Base-by-base conservation (phyloP, 1,284 basidiomycete species). In the Ceratobasidium sp. region DNA sequence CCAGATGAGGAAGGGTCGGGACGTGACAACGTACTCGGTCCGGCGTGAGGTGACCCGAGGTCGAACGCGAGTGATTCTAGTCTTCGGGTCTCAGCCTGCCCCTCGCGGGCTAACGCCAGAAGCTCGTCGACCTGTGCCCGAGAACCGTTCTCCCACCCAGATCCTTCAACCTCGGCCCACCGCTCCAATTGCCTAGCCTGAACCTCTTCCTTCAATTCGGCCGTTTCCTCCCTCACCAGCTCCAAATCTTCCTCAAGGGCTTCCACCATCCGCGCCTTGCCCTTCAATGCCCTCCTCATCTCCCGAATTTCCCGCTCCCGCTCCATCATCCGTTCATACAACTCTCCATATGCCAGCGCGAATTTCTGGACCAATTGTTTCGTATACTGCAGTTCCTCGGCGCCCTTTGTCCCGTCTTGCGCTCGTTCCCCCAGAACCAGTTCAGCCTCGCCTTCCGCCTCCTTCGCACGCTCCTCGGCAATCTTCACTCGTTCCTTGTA, bases 381-480 rank as follows among this genome's bases (percentile, higher is more conserved):
- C 0, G 84, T 83, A 77, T 86, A 88, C 79, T 85, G 89, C n/a
- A 85, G 76, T 7, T 91, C 88, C 0, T 79, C 81, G 0, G 83
- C 80, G 58, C 89, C 89, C 6, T 82, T 83, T 61, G 88, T 87
- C 76, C 88, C 89, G 1, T 83, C 80, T 2, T 84, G 79, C 5
- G 88, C 80, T 75, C 88, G 87, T 9, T 82, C 79, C 53, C 83
- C 78, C 11, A 87, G 85, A 1, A 91, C 81, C 24, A 89, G 89
- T 78, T 88, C 90, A 77, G 90, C 80, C 79, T 92, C 90, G 0
- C 82, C 80, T 78, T 90, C 87, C 69, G 90, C 88, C 0, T 82
- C 76, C 1, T 81, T 75, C n/a, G 82, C 81, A 11, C 81, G 75
- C 77, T 86, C 43, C 27, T 72, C 69, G 6, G 69, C 69, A 27